Conservation (phyloP, 257 asterid genomes). For the Petunia axillaris region DNA sequence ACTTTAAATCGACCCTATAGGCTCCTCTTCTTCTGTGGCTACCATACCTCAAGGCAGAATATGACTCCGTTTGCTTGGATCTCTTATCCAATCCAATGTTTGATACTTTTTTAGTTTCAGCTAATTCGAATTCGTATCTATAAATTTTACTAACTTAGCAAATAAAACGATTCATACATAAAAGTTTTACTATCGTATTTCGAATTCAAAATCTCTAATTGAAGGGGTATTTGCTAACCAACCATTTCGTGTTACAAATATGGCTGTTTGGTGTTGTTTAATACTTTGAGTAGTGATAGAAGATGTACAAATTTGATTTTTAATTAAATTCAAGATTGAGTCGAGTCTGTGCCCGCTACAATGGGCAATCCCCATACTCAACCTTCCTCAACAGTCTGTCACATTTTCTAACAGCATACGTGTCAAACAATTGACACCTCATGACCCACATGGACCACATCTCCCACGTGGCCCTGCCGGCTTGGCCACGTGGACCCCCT, state of each 20-base stretch:
- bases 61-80: background rate
- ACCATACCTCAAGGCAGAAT: slow-evolving; percentile 2
- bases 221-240: too few species aligned
- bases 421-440: slow-evolving; percentile 30
- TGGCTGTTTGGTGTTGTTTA: background rate
- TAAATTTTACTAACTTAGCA: too few species aligned
- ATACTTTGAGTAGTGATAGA: too few species aligned
- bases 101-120: too few species aligned
- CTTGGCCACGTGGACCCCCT: slow-evolving; percentile 59
- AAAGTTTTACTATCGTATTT: too few species aligned
- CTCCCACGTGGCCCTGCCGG: slow-evolving; percentile 87
- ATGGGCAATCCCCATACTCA: slow-evolving; percentile 26
- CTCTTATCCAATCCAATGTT: too few species aligned
- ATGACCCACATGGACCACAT: slow-evolving; percentile 70
- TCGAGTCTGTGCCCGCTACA: slow-evolving; percentile 18
- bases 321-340: background rate
- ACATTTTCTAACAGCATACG: slow-evolving; percentile 39
- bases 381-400: slow-evolving; percentile 50
- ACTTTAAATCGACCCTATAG: background rate
- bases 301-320: too few species aligned
- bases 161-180: too few species aligned
- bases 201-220: too few species aligned
- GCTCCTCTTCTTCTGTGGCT: background rate
- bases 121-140: too few species aligned
- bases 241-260: background rate